A percentile compares a stretch with the other conserved stretches of the same genome.
Evolutionary conservation across 768 basidiomycete species (phyloP).

Genomic region (Tricholoma sp.): DNA sequence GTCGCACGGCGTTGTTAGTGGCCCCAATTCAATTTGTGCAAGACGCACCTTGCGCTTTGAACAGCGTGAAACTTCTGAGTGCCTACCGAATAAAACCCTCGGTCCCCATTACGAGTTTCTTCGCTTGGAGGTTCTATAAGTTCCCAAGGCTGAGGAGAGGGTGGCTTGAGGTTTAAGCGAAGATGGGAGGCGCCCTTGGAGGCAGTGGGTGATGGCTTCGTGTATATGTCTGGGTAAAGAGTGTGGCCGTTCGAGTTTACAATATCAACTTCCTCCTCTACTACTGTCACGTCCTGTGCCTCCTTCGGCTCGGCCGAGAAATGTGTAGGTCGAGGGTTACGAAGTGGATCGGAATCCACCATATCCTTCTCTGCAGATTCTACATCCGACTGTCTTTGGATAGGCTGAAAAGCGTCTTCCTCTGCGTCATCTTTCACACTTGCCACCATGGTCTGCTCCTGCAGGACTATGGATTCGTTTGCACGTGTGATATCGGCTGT

Average conservation of each 20-base stretch:
- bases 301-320: slow-evolving; percentile 2
- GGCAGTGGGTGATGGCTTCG: slow-evolving; percentile 23
- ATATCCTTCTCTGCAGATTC: neutral
- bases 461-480: slow-evolving; percentile 5
- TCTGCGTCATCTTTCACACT: slow-evolving; percentile 11
- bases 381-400: neutral
- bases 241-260: slow-evolving; percentile 23
- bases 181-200: slow-evolving; percentile 39
- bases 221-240: slow-evolving; percentile 19
- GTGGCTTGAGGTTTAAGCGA: slow-evolving; percentile 42
- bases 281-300: slow-evolving; percentile 12
- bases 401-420: neutral
- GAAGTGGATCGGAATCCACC: slow-evolving; percentile 1
- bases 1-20: slow-evolving; percentile 7
- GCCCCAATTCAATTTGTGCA: slow-evolving; percentile 10
- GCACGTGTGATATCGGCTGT: neutral
- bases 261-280: slow-evolving; percentile 19
- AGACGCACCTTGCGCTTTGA: slow-evolving; percentile 39
- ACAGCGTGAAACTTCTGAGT: slow-evolving; percentile 38
- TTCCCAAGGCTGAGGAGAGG: slow-evolving; percentile 68
- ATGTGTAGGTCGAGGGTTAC: slow-evolving; percentile 8
- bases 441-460: slow-evolving; percentile 22
- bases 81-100: slow-evolving; percentile 39
- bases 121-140: slow-evolving; percentile 43
- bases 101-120: slow-evolving; percentile 30